A percentile compares a stretch with the other conserved stretches of the same genome.
phyloP scores from a whole-genome alignment of 2,329 filamentous ascomycete species.

The Penicillium hordei region DNA sequence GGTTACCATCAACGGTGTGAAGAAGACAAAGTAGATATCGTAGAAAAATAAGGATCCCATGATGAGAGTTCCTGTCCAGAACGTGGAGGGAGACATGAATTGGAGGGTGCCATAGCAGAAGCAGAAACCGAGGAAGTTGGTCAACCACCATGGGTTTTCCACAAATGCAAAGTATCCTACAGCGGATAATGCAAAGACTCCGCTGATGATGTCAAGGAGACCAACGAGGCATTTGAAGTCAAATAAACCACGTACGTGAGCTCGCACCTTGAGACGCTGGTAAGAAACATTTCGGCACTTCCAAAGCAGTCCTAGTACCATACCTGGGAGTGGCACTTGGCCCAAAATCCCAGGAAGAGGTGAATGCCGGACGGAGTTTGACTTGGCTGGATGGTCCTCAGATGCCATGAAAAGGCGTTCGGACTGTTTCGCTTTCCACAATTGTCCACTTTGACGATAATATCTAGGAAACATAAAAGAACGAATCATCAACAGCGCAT shows the following conservation, averaged over 20 bases:
- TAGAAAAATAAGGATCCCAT: conserved; percentile 84
- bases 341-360: conserved; percentile 55
- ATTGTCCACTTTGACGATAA: conserved; percentile 56
- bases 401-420: conserved; percentile 31
- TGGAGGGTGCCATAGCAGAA: conserved; percentile 83
- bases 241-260: conserved; percentile 55
- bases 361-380: conserved; percentile 36
- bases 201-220: conserved; percentile 54
- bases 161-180: conserved; percentile 65
- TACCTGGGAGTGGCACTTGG: conserved; percentile 46
- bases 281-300: conserved; percentile 48
- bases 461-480: conserved; percentile 72
- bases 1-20: conserved; percentile 55
- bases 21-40: conserved; percentile 73
- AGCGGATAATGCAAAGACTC: conserved; percentile 54
- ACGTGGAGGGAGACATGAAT: conserved; percentile 84
- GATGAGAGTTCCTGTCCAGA: conserved; percentile 75
- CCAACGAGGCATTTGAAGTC: conserved; percentile 46
- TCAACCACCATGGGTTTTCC: conserved; percentile 66
- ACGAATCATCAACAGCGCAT: conserved; percentile 63
- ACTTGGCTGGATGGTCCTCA: conserved; percentile 10
- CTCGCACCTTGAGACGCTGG: conserved; percentile 53
- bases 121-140: conserved; percentile 82
- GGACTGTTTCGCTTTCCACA: conserved; percentile 49
- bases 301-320: conserved; percentile 48